Evolutionary conservation across 768 basidiomycete species (phyloP).

Genomic region (Phlegmacium glaucopus): DNA sequence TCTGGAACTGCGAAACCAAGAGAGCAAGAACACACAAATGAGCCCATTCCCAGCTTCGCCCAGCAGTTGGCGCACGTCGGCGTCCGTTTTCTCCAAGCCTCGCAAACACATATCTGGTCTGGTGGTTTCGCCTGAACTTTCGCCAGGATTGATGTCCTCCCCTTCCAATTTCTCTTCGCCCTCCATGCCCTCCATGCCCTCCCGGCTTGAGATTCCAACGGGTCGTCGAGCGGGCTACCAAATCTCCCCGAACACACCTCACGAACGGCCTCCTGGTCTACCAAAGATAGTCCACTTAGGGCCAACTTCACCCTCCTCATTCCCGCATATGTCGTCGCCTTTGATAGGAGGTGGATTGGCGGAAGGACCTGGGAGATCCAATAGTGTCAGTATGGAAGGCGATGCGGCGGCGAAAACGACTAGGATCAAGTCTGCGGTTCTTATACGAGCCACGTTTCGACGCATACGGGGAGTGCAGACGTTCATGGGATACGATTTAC

Average conservation of each 20-base stretch:
- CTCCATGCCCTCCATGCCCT: constrained; percentile 29
- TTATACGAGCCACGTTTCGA: constrained; percentile 57
- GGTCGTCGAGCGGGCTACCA: constrained; percentile 29
- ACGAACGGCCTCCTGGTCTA: constrained; percentile 29
- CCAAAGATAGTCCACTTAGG: constrained; percentile 60
- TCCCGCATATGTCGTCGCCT: constrained; percentile 30
- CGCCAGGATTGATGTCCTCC: constrained; percentile 36
- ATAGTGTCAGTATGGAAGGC: constrained; percentile 3
- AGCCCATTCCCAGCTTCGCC: constrained; percentile 23
- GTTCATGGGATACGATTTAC: constrained; percentile 57
- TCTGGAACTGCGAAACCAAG: constrained; percentile 40
- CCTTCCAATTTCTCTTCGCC: constrained; percentile 19
- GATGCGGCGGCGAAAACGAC: constrained; percentile 30
- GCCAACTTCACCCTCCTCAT: constrained; percentile 38
- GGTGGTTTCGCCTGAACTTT: constrained; percentile 41
- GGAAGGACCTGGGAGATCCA: constrained; percentile 7
- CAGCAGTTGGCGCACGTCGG: constrained; percentile 40
- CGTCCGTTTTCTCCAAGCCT: constrained; percentile 56
- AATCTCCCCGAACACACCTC: constrained; percentile 24
- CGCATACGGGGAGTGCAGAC: constrained; percentile 61
- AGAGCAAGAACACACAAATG: constrained; percentile 7
- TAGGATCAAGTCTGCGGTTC: constrained; percentile 45
- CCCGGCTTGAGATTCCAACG: constrained; percentile 28
- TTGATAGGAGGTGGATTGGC: constrained; percentile 13
- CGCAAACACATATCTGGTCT: constrained; percentile 41